phyloP scores from a whole-genome alignment of 2,329 filamentous ascomycete genomes.

The Fusarium xyrophilum region DNA sequence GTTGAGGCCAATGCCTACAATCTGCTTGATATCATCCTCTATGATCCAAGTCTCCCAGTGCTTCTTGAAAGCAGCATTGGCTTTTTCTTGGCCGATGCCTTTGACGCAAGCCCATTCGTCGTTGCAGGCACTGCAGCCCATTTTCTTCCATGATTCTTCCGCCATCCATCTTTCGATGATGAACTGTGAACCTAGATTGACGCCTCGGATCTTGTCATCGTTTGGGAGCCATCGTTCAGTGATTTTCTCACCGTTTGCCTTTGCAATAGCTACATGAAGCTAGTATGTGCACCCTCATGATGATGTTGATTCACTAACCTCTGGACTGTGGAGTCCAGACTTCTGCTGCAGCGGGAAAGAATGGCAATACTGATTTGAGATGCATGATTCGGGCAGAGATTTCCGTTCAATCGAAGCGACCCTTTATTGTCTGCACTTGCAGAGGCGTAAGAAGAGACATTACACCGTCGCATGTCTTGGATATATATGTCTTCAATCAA shows the following conservation, averaged over 20 bases:
- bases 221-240: slow-evolving; percentile 22
- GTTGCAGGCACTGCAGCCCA: slow-evolving; percentile 39
- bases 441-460: not conserved
- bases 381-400: not conserved
- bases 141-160: slow-evolving; percentile 28
- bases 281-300: not conserved
- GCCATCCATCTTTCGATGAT: slow-evolving; percentile 42
- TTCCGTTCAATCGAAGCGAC: fast-evolving
- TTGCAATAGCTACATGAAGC: not conserved
- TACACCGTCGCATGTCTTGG: not conserved
- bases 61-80: slow-evolving; percentile 34
- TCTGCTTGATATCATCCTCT: slow-evolving; percentile 35
- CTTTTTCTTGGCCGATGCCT: slow-evolving; percentile 34
- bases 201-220: slow-evolving; percentile 33
- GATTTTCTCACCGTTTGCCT: not conserved
- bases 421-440: not conserved
- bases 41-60: slow-evolving; percentile 40
- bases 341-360: not conserved
- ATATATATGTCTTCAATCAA: not conserved
- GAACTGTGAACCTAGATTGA: slow-evolving; percentile 41
- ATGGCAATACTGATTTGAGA: not conserved
- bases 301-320: not conserved
- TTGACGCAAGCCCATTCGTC: slow-evolving; percentile 41
- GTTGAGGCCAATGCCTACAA: slow-evolving; percentile 35
- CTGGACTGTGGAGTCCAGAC: slow-evolving; percentile 21